Conservation (phyloP, 2,329 filamentous ascomycete species). For the Fusarium mexicanum region DNA sequence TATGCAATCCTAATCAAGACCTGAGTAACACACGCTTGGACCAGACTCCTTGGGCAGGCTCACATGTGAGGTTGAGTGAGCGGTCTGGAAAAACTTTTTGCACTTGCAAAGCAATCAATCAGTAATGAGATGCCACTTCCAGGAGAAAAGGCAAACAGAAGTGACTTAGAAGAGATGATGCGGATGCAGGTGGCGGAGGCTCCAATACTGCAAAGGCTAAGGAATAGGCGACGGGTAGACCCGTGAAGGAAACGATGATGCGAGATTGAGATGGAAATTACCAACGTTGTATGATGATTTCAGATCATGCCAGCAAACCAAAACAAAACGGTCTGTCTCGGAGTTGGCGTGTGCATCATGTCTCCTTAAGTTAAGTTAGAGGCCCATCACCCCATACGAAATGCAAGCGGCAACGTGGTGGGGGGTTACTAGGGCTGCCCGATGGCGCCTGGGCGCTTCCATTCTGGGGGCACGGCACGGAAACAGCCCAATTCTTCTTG, state of each 20-base stretch:
- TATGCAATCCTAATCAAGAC: slow-evolving; percentile 2
- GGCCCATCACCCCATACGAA: slow-evolving; percentile 32
- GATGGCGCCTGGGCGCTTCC: slow-evolving; percentile 7
- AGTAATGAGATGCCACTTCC: background rate
- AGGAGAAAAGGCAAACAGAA: background rate
- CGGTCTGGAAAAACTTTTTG: slow-evolving; percentile 6
- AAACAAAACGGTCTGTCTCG: slow-evolving; percentile 19
- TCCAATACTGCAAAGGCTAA: background rate
- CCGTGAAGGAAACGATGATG: background rate
- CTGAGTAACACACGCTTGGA: slow-evolving; percentile 10
- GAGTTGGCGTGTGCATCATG: slow-evolving; percentile 16
- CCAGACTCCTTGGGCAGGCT: slow-evolving; percentile 1
- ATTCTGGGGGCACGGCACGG: slow-evolving; percentile 15
- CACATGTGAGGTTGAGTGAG: slow-evolving; percentile 19
- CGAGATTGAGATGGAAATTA: slow-evolving; percentile 1
- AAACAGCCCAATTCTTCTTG: slow-evolving; percentile 23
- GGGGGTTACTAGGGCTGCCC: slow-evolving; percentile 21
- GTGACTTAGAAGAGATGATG: background rate
- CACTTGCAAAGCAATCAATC: background rate
- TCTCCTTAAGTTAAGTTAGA: background rate
- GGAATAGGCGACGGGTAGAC: background rate
- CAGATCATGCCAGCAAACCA: slow-evolving; percentile 27
- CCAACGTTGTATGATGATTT: slow-evolving; percentile 19
- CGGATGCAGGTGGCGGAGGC: background rate
- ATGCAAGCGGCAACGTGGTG: slow-evolving; percentile 25